Evolutionary conservation across 2,329 filamentous ascomycete species (phyloP), one percentile per base, ranked within the genome.

Genomic region (Trichoderma harzianum): DNA sequence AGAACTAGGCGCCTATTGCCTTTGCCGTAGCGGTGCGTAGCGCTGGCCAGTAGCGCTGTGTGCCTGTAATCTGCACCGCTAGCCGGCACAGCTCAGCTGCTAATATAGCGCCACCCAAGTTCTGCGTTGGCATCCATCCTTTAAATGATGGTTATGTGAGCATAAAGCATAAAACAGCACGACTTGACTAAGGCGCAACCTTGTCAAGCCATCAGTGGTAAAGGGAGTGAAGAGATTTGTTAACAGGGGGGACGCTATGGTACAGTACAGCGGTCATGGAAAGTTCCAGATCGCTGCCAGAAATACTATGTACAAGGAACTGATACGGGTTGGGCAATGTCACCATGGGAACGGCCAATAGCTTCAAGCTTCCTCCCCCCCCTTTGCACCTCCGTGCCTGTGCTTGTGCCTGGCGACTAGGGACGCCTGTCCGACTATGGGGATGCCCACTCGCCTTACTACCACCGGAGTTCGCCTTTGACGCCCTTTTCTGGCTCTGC

Each of bases 391-490:
- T 36, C 47, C 51, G 64, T 67, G 30, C 51, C 30, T 24, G 58
- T 62, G n/a, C 55, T 32, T 60, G 34, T 60, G 28, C 34, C 26
- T 61, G 60, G 57, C 60, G 61, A 69, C 66, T 21, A 32, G 51
- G 61, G 51, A 58, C 47, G 67, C 57, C 58, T 62, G 55, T 63
- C 61, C 28, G 34, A 51, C 69, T 53, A 69, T 43, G 58, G 36
- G 32, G 32, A 58, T 32, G 43, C 60, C 60, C 68, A 43, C 68
- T 55, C 68, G 68, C 60, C 47, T 58, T 65, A 32, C 72, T 77
- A 82, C 81, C 81, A 82, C 47, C 76, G 76, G 61, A 83, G 74
- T 72, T 83, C 80, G 61, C 81, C 82, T 74, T 82, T 83, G 72
- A 78, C 77, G 58, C 77, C 78, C 68, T 78, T 81, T 75, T 82